phyloP scores from a whole-genome alignment of 352 stramenopile species.

The Globisporangium nodosum region DNA sequence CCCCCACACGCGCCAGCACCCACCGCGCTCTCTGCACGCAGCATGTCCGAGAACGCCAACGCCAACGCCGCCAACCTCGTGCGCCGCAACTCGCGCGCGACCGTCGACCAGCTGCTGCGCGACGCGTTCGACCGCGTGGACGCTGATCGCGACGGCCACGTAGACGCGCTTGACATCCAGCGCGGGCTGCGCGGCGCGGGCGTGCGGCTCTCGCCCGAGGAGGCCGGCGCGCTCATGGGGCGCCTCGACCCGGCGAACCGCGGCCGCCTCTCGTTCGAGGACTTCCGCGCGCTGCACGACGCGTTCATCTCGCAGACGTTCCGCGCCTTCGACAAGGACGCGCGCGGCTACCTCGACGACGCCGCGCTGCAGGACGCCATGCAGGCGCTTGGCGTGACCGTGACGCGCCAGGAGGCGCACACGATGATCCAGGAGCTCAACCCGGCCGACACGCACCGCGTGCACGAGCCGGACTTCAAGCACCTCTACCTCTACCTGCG shows the following conservation, averaged over 20 bases:
- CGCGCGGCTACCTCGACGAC: slow-evolving; percentile 71
- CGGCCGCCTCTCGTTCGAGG: slow-evolving; percentile 61
- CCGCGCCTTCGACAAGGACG: slow-evolving; percentile 51
- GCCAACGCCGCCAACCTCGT: slow-evolving; percentile 27
- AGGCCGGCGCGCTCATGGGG: slow-evolving; percentile 55
- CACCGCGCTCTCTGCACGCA: background rate
- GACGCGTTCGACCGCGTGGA: slow-evolving; percentile 76
- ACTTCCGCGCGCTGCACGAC: slow-evolving; percentile 75
- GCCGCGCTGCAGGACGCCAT: slow-evolving; percentile 58
- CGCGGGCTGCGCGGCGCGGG: slow-evolving; percentile 54
- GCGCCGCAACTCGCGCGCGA: slow-evolving; percentile 74
- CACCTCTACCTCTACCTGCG: slow-evolving; percentile 73
- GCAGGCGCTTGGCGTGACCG: slow-evolving; percentile 50
- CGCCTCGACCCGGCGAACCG: slow-evolving; percentile 65
- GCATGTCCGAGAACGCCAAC: background rate
- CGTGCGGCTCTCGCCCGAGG: slow-evolving; percentile 51
- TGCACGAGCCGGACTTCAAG: slow-evolving; percentile 81
- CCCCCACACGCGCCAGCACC: background rate
- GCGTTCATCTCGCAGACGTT: slow-evolving; percentile 75
- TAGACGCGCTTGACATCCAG: slow-evolving; percentile 73
- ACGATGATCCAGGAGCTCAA: slow-evolving; percentile 75
- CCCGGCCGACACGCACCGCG: slow-evolving; percentile 50
- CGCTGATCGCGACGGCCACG: slow-evolving; percentile 58
- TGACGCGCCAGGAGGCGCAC: slow-evolving; percentile 71
- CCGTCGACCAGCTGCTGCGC: slow-evolving; percentile 64